A percentile compares a stretch with the other conserved stretches of the same genome.
Conservation (phyloP, 345 rosid genomes). For the Eucalyptus regnans region DNA sequence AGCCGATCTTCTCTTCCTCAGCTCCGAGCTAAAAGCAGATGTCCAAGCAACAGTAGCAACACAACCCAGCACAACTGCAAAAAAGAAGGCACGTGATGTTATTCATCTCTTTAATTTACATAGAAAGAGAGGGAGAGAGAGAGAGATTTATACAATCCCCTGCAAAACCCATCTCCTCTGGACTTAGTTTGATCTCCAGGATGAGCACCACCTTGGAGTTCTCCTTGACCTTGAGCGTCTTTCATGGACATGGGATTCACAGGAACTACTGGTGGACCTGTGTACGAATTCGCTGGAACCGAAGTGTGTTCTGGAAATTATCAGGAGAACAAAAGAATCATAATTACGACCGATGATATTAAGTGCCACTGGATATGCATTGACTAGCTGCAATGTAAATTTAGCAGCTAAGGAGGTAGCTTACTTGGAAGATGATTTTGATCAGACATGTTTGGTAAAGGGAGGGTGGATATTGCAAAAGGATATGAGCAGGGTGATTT, state of each 20-base stretch:
- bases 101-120: neutral
- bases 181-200: neutral
- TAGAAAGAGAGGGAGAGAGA: neutral
- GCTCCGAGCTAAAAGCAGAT: neutral
- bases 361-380: neutral
- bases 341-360: neutral
- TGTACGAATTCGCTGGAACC: neutral
- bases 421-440: neutral
- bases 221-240: neutral
- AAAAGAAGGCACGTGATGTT: neutral
- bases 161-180: slow-evolving; percentile 1
- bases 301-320: neutral
- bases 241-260: neutral
- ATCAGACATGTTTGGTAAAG: neutral
- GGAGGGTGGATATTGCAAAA: neutral
- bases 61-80: slow-evolving; percentile 1
- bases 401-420: neutral
- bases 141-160: neutral
- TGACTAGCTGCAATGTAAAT: neutral
- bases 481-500: neutral
- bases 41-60: slow-evolving; percentile 8
- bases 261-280: neutral
- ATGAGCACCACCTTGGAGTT: neutral
- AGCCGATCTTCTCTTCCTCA: neutral
- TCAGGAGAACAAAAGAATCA: neutral